Base-by-base conservation (phyloP, 2,329 filamentous ascomycete species). In the Periconia digitata region DNA sequence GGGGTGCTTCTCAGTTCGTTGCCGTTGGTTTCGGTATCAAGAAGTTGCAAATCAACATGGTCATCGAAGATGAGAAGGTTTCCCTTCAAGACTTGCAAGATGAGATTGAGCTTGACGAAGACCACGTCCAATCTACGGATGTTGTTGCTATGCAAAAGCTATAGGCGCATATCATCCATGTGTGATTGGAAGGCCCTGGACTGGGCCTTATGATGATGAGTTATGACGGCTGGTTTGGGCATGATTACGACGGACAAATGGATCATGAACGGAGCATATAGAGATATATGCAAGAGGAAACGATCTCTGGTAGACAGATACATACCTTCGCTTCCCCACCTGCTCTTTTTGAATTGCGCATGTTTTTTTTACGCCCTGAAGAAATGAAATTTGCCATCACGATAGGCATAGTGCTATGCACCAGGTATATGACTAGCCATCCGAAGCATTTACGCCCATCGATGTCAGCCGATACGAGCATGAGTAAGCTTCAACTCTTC, bases 41-140 rank as follows among this genome's bases (percentile, higher is more conserved):
- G 84, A 97, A 97, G 85, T 86, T 99, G 58, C 92, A 97, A 84
- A 95, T 99, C 82, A 97, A 90, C 86, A 78, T 97, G 64, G 91
- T 97, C 66, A 80, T 97, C 59, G 94, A 97, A 82, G 94, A 99
- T 74, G 92, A 97, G 62, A 96, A 96, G 85, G 76, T 99, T 72
- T 92, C 89, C 61, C 74, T 89, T 59, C 84, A 87, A 64, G 92
- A 96, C 56, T 86, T 99, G 63, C 85, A 96, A 82, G 85, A 90
- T 72, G 69, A 89, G 80, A 95, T 97, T 67, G 83, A 84, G 70
- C 89, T 83, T 62, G 83, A 92, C 67, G 94, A 97, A 81, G 94
- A 99, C 74, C 87, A 90, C 75, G 91, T 99, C 71, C 94, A 99
- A 85, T 96, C 91, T 64, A 86, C 87, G 66, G 94, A 97, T 75